Conservation (phyloP, 495 filamentous ascomycete species). For the Talaromyces wortmannii region DNA sequence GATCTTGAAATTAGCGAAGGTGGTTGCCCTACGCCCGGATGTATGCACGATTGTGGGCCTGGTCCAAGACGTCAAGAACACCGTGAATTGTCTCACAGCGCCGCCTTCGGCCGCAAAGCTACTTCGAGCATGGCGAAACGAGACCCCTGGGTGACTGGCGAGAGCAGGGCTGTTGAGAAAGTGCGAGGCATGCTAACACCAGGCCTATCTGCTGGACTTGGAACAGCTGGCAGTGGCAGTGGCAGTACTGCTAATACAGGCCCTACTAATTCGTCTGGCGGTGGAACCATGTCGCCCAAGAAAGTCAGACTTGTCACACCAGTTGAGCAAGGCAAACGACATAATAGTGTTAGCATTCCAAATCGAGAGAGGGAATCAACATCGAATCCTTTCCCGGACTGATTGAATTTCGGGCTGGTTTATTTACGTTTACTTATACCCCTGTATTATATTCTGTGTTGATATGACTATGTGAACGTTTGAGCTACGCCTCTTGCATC, state of each 20-base stretch:
- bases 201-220: slow-evolving; percentile 13
- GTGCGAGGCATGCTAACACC: slow-evolving; percentile 38
- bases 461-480: no score
- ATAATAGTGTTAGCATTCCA: slow-evolving; percentile 12
- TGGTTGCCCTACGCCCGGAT: slow-evolving; percentile 67
- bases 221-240: neutral
- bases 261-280: neutral
- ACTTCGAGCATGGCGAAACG: slow-evolving; percentile 33
- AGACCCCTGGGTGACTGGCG: slow-evolving; percentile 33
- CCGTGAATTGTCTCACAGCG: slow-evolving; percentile 10
- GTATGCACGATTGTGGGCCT: slow-evolving; percentile 65
- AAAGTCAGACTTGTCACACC: slow-evolving; percentile 38
- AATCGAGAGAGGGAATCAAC: slow-evolving; percentile 6
- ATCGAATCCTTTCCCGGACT: slow-evolving; percentile 4
- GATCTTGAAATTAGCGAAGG: slow-evolving; percentile 52
- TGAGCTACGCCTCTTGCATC: no score
- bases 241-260: neutral
- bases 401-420: neutral
- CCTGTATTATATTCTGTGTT: slow-evolving; percentile 3
- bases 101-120: slow-evolving; percentile 23
- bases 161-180: slow-evolving; percentile 40
- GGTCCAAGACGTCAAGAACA: slow-evolving; percentile 48
- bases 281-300: slow-evolving; percentile 28
- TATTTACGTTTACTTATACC: slow-evolving; percentile 5
- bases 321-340: slow-evolving; percentile 28